Evolutionary conservation across 495 filamentous ascomycete genomes (phyloP).

Genomic region (Penicillium waksmanii): DNA sequence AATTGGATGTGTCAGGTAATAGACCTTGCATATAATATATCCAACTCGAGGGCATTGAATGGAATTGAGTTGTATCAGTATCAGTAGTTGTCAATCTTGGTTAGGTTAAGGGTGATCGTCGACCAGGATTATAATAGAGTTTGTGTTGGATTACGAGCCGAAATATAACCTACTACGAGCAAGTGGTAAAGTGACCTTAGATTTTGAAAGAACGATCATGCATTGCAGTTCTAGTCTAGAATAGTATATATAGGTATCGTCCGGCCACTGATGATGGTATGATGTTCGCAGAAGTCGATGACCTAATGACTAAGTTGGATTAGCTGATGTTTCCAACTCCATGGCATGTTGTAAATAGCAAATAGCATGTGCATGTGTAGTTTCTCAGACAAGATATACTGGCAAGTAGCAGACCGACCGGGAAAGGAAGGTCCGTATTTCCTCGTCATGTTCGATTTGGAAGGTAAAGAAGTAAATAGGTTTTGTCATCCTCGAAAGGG

Average conservation of each 20-base stretch:
- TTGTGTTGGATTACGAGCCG: constrained; percentile 7
- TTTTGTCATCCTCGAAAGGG: constrained; percentile 79
- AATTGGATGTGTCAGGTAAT: too few relatives aligned
- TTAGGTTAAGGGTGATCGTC: constrained; percentile 23
- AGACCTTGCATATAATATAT: too few relatives aligned
- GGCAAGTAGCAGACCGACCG: constrained; percentile 92
- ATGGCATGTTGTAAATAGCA: constrained; percentile 9
- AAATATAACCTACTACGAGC: too few relatives aligned
- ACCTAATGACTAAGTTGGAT: constrained; percentile 14
- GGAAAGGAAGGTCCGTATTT: constrained; percentile 68
- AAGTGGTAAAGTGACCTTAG: too few relatives aligned
- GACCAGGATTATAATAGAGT: constrained; percentile 25
- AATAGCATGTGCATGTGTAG: constrained; percentile 13
- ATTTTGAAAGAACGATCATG: too few relatives aligned
- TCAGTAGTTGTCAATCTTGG: too few relatives aligned
- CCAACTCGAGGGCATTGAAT: too few relatives aligned
- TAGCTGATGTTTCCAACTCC: constrained; percentile 21
- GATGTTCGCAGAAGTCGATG: not conserved
- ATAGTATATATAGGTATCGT: not conserved
- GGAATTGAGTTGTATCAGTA: too few relatives aligned
- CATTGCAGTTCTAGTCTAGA: too few relatives aligned
- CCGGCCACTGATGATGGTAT: not conserved
- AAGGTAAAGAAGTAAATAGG: constrained; percentile 87
- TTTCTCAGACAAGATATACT: constrained; percentile 92
- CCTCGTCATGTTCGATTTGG: constrained; percentile 95